phyloP scores from a whole-genome alignment of 2,329 filamentous ascomycete species.

The Fusarium anthophilum region DNA sequence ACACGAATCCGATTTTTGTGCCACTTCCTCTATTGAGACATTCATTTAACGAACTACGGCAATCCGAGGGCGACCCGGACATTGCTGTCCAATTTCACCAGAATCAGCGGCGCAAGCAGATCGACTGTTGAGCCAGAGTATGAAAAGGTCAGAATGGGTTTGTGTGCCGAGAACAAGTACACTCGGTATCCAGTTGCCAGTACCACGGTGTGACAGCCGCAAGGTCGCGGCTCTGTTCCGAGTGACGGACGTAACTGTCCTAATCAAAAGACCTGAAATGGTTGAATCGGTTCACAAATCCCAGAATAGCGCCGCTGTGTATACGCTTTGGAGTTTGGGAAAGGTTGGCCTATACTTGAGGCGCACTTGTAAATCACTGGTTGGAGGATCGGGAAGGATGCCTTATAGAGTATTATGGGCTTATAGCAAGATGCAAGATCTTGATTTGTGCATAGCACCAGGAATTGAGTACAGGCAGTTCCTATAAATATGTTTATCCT shows the following conservation, averaged over 20 bases:
- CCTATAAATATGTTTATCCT: slow-evolving; percentile 25
- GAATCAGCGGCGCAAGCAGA: slow-evolving; percentile 30
- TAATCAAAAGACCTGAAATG: slow-evolving; percentile 42
- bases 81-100: slow-evolving; percentile 23
- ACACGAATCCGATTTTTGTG: slow-evolving; percentile 35
- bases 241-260: slow-evolving; percentile 44
- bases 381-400: slow-evolving; percentile 19
- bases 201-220: slow-evolving; percentile 47
- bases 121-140: slow-evolving; percentile 26
- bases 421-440: slow-evolving; percentile 33
- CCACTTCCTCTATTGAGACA: slow-evolving; percentile 28
- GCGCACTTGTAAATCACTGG: slow-evolving; percentile 34
- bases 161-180: slow-evolving; percentile 24
- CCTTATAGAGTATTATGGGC: slow-evolving; percentile 32
- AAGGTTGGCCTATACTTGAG: slow-evolving; percentile 21
- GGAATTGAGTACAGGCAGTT: slow-evolving; percentile 36
- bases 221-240: slow-evolving; percentile 37
- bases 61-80: slow-evolving; percentile 40
- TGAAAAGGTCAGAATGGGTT: slow-evolving; percentile 28
- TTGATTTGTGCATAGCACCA: slow-evolving; percentile 33
- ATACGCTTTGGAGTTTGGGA: slow-evolving; percentile 32
- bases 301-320: slow-evolving; percentile 24
- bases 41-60: slow-evolving; percentile 34
- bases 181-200: slow-evolving; percentile 34
- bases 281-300: slow-evolving; percentile 36